Evolutionary conservation across 345 rosid genomes (phyloP).

Genomic region (Jatropha curcas): DNA sequence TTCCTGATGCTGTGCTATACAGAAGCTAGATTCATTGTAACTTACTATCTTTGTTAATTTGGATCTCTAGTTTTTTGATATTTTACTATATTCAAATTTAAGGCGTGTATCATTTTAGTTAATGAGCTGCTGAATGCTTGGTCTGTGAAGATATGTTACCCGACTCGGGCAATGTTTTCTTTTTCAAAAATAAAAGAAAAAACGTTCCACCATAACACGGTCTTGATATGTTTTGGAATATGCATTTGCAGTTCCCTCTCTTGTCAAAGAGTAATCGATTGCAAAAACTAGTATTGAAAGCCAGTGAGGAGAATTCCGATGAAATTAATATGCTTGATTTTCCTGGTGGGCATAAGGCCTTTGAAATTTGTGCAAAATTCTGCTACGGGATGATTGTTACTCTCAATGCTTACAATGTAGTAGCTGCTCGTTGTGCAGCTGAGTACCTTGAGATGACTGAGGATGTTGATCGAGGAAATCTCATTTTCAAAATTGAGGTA

Average conservation of each 20-base stretch:
- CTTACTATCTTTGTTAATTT: background rate
- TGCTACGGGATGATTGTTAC: slow-evolving; percentile 92
- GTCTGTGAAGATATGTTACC: background rate
- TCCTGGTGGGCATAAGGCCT: slow-evolving; percentile 88
- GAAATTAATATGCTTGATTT: slow-evolving; percentile 62
- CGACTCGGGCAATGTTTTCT: background rate
- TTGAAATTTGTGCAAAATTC: slow-evolving; percentile 93
- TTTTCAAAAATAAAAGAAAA: background rate
- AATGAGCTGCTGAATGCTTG: background rate
- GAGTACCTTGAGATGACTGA: slow-evolving; percentile 95
- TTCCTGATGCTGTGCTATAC: background rate
- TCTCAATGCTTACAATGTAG: slow-evolving; percentile 82
- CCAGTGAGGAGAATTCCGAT: slow-evolving; percentile 51
- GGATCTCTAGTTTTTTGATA: background rate
- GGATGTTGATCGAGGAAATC: slow-evolving; percentile 74
- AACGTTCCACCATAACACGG: background rate
- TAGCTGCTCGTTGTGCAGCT: slow-evolving; percentile 84
- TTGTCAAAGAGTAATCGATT: slow-evolving; percentile 75
- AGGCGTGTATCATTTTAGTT: background rate
- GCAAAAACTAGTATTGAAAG: slow-evolving; percentile 60
- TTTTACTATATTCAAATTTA: background rate
- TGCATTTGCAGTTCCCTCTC: slow-evolving; percentile 75
- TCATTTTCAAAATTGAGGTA: slow-evolving; percentile 77
- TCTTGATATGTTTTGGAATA: slow-evolving; percentile 7
- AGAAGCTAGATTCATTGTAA: background rate